Base-by-base conservation (phyloP, 441 rosid species). In the Euphorbia celastroides region DNA sequence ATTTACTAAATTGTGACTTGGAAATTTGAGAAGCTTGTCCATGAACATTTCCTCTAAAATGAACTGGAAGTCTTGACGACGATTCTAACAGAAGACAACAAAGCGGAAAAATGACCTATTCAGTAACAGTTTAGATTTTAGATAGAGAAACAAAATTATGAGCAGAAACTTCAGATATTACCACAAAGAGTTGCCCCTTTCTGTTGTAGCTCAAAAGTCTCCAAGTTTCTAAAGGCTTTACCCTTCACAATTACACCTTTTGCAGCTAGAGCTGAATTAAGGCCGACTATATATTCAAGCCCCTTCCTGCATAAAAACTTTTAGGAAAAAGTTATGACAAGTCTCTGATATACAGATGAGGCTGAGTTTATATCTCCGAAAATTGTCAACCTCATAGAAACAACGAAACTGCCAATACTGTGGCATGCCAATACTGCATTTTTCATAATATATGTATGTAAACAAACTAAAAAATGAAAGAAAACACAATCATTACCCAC, bases 201-300 rank as follows among this genome's bases (percentile, higher is more conserved):
- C 65, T 71, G 73, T 42, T 25, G 78, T 23, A 80, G 69, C 59
- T 80, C 80, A 54, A 70, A 64, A 66, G 71, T 26, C 20, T 27
- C 70, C 69, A 73, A 71, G 54, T 80, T 80, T 70, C 67, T 60
- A 68, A 75, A 80, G 51, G 71, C 79, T 63, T 75, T 75, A 60
- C 71, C 76, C 59, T 68, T 75, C 60, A 78, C 80, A 70, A 75
- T 42, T 16, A 73, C 75, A 27, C 84, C 84, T 61, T 71, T 78
- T 63, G 71, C 65, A 44, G 84, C 84, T 72, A 78, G 48, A 46
- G 78, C 81, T 78, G 72, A 78, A 59, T 75, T 68, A 64, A 80
- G 73, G 38, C 80, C 81, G 42, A 63, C 34, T 52, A 77, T 70
- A 66, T 70, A 62, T 64, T 69, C 73, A 48, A 36, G 56, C 73